Evolutionary conservation across 129 eudicot species (phyloP), one percentile per base, ranked within the genome.

Genomic region (carrot (Daucus carota)): DNA sequence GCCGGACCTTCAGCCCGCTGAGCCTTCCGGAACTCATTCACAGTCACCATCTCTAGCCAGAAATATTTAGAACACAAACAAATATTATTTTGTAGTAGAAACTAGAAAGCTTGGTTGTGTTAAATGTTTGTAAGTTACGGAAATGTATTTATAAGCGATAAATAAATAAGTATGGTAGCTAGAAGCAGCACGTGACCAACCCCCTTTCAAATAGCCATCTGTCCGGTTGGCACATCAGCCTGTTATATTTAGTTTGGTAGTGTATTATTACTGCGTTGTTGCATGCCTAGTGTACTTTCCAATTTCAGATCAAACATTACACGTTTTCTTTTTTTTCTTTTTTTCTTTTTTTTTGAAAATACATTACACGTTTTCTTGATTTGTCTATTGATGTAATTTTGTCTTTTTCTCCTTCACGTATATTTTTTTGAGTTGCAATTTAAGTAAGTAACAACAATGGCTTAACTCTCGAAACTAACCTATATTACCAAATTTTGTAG

Each of bases 11-110:
- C 85, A 1, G 95, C 92, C 34, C 90, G 79, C 12, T 87, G 92
- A 3, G 86, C 79, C 29, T 84, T 83, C 9, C 84, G 72, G 24
- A 86, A 69, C 81, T 91, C 97, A 73, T 75, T 79, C 5, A 91
- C 80, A 11, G 81, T 87, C 44, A 83, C 82, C 94, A 91, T 91
- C 72, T 72, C n/a, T 8, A 54, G 29, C 13, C 63, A 20, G 9
- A 8, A 22, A 22, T 0, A 4, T 74, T 24, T 20, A 1, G 1
- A 10, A 29, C n/a, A 46, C 8, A 20, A 76, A 40, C 10, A 0
- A 67, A 34, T 0, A 36, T 29, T 12, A 54, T n/a, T 59, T 42
- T 2, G 5, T 6, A 45, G 50, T 45, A 14, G 50, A 45, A 45
- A 45, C 15, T 45, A 10, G 68, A 60, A 28, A 26, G 68, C 60